Percentiles rank a stretch among this genome's conserved stretches.
Conservation (phyloP, 441 rosid genomes). For the Gossypium davidsonii region DNA sequence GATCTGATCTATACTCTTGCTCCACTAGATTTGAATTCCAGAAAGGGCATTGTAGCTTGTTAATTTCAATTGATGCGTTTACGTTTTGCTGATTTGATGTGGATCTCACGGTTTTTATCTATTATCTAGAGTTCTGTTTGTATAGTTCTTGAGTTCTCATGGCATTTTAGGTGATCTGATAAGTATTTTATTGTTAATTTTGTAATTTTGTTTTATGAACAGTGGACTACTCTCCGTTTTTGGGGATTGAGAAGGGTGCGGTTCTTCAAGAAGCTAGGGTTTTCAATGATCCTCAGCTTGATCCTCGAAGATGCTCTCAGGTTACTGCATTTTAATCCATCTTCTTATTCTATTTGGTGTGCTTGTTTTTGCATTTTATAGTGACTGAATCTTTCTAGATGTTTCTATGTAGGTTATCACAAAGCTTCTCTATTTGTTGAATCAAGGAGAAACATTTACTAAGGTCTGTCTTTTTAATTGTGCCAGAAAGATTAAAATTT, state of each 20-base stretch:
- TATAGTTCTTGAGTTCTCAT: conserved; percentile 10
- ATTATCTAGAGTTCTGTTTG: neutral
- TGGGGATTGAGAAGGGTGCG: conserved; percentile 97
- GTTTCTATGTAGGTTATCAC: conserved; percentile 62
- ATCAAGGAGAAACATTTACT: conserved; percentile 90
- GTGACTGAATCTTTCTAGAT: conserved; percentile 9
- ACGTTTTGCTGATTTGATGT: conserved; percentile 15
- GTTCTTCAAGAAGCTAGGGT: conserved; percentile 98
- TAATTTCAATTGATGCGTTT: neutral
- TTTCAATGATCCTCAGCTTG: conserved; percentile 95
- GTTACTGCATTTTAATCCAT: conserved; percentile 29
- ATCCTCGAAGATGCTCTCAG: conserved; percentile 94
- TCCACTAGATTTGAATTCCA: neutral
- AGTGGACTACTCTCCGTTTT: conserved; percentile 91
- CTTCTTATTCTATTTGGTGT: neutral
- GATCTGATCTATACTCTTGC: conserved; percentile 19
- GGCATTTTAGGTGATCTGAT: neutral
- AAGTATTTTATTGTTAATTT: conserved; percentile 1
- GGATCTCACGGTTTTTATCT: conserved; percentile 7
- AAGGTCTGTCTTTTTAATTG: conserved; percentile 41
- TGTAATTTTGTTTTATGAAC: conserved; percentile 22
- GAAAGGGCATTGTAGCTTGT: conserved; percentile 23
- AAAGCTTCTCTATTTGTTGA: conserved; percentile 85
- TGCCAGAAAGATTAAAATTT: neutral
- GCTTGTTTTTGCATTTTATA: neutral